Conservation (phyloP, 2,329 filamentous ascomycete genomes). For the Dactylellina sp. region DNA sequence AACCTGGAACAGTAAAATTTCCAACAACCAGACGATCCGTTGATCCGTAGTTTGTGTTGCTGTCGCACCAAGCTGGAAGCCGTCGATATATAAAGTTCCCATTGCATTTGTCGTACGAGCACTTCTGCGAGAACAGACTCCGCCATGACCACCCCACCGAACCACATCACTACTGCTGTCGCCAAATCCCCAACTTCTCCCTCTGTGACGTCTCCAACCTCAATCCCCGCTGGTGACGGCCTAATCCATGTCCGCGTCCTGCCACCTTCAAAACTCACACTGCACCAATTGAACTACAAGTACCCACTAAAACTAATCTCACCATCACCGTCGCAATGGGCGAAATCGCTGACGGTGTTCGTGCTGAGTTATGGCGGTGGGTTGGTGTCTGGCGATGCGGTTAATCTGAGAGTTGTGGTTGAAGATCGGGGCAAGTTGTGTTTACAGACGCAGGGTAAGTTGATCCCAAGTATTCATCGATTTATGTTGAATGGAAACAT, state of each 20-base stretch:
- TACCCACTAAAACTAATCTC: constrained; percentile 96
- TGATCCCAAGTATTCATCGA: not conserved
- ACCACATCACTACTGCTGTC: not conserved
- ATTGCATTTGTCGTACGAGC: constrained; percentile 4
- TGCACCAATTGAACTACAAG: constrained; percentile 83
- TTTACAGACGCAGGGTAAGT: constrained; percentile 63
- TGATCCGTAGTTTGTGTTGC: constrained; percentile 49
- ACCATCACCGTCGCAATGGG: constrained; percentile 70
- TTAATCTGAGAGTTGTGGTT: constrained; percentile 70
- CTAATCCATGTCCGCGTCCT: constrained; percentile 78
- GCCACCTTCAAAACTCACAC: constrained; percentile 74
- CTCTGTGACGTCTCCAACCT: constrained; percentile 10
- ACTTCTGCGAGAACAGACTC: constrained; percentile 6
- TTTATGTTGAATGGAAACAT: not conserved
- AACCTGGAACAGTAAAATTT: constrained; percentile 15
- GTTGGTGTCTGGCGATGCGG: constrained; percentile 85
- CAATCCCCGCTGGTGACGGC: constrained; percentile 76
- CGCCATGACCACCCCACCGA: constrained; percentile 22
- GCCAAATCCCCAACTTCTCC: constrained; percentile 2
- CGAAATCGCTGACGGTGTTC: constrained; percentile 82
- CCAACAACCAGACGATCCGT: constrained; percentile 25
- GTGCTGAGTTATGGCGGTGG: constrained; percentile 94
- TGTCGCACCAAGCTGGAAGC: not conserved
- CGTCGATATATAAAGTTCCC: not conserved
- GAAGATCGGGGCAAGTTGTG: constrained; percentile 58